Evolutionary conservation across 352 stramenopile species (phyloP), one percentile per base, ranked within the genome.

Genomic region (Globisporangium uncinulatum): DNA sequence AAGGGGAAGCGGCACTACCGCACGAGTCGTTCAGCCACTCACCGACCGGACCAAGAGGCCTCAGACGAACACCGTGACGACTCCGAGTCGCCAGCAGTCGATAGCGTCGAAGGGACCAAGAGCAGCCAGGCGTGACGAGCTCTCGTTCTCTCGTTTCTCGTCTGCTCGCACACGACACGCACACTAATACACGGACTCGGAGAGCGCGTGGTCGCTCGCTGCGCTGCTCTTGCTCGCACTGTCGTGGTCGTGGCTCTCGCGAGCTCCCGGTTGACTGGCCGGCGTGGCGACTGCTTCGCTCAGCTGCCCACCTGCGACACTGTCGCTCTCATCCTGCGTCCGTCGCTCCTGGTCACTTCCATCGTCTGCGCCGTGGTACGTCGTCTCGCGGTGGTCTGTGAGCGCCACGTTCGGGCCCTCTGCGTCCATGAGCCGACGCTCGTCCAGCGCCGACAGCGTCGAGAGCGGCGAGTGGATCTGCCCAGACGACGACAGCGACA

Each of bases 1-100:
- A 80, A 74, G 61, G 81, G 79, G 47, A 89, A 89, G 57, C 79
- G 76, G 31, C 81, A 89, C 57, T 76, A 69, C 39, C 17, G 54
- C 9, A 51, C 52, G 10, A 32, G 44, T 29, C 31, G 7, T 41
- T 20, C 14, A 37, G 32, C 39, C 31, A 50, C 51, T 20, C 37
- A 15, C 31, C 24, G 21, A 6, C 32, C n/a, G 24, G 21, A 55
- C 19, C 39, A 52, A 46, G 10, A 42, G 11, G 24, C 24, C 24
- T 29, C 24, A 1, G 41, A 46, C 6, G 41, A 21, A 21, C 41
- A 21, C 20, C 41, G 15, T 21, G 14, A 21, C 41, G 17, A 13
- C 41, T 21, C 8, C 42, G n/a, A 47, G 24, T 29, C 24, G 24
- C 24, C 24, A 29, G 24, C 24, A 29, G 24, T 29, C 24, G n/a